These are phyloP conservation scores for Atkinsonella texensis DNA, from an alignment of 2,329 filamentous ascomycete genomes.

Conservation along the genomic window DNA sequence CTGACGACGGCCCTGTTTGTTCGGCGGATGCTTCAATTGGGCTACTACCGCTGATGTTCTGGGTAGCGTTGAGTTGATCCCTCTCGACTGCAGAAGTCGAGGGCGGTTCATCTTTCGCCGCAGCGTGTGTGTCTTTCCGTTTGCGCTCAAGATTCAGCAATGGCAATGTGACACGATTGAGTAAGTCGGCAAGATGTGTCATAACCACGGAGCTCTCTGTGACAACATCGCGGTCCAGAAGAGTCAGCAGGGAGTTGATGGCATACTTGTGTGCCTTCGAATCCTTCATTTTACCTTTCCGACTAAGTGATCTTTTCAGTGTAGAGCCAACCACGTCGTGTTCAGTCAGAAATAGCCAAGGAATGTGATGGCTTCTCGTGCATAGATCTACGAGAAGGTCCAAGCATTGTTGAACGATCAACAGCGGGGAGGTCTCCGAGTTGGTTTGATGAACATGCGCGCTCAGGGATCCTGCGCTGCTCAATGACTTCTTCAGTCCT, in stretches of 20 bases:
- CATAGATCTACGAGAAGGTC: slow-evolving; percentile 75
- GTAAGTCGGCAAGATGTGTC: slow-evolving; percentile 77
- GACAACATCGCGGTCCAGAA: slow-evolving; percentile 87
- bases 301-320: slow-evolving; percentile 62
- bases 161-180: slow-evolving; percentile 81
- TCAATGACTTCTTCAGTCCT: slow-evolving; percentile 61
- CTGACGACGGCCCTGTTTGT: slow-evolving; percentile 14
- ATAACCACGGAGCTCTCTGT: slow-evolving; percentile 97
- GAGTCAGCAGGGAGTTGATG: slow-evolving; percentile 75
- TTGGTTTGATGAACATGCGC: slow-evolving; percentile 38
- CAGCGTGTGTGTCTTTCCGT: slow-evolving; percentile 25
- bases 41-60: slow-evolving; percentile 8
- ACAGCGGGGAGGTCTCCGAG: slow-evolving; percentile 82
- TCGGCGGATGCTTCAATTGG: slow-evolving; percentile 12
- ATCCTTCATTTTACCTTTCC: slow-evolving; percentile 84
- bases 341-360: slow-evolving; percentile 87
- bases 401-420: slow-evolving; percentile 93
- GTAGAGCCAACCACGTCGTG: slow-evolving; percentile 66
- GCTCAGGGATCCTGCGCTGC: slow-evolving; percentile 37
- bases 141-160: slow-evolving; percentile 67
- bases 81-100: slow-evolving; percentile 13
- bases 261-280: slow-evolving; percentile 76
- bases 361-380: slow-evolving; percentile 73
- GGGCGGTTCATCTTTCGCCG: slow-evolving; percentile 18
- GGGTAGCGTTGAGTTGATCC: no score